Evolutionary conservation across 2,329 filamentous ascomycete genomes (phyloP).

Genomic region (Lasiodiplodia citricola): DNA sequence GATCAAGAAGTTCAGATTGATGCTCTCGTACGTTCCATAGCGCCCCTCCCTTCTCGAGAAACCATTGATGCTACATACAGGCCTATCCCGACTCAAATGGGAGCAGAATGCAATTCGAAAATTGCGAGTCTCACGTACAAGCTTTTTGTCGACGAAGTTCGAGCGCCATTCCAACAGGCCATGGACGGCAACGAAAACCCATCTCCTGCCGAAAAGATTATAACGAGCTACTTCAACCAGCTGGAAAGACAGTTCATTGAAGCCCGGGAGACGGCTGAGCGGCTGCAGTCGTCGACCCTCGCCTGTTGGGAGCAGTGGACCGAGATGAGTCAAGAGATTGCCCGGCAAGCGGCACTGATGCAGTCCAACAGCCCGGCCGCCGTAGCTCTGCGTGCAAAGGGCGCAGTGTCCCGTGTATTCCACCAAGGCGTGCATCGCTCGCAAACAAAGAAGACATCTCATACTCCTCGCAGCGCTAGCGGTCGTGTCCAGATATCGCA

Average conservation of each 20-base stretch:
- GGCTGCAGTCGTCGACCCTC: neutral
- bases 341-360: neutral
- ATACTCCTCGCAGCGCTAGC: neutral
- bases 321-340: neutral
- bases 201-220: neutral
- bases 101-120: neutral
- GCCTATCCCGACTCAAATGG: conserved; percentile 1
- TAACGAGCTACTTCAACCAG: neutral
- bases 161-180: neutral
- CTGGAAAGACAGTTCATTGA: neutral
- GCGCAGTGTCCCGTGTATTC: neutral
- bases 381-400: neutral
- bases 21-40: neutral
- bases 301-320: neutral
- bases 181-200: neutral
- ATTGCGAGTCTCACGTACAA: neutral
- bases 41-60: neutral
- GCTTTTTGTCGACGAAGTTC: conserved; percentile 1
- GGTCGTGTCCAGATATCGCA: neutral
- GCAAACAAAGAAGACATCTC: neutral
- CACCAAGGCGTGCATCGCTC: neutral
- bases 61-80: conserved; percentile 4
- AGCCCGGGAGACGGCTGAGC: neutral
- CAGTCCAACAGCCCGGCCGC: neutral
- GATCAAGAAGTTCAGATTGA: neutral